Percentiles rank a stretch among this genome's conserved stretches.
These are phyloP conservation scores for Monosporozyma unispora DNA, from an alignment of 805 yeast genomes.

Conservation along the genomic window DNA sequence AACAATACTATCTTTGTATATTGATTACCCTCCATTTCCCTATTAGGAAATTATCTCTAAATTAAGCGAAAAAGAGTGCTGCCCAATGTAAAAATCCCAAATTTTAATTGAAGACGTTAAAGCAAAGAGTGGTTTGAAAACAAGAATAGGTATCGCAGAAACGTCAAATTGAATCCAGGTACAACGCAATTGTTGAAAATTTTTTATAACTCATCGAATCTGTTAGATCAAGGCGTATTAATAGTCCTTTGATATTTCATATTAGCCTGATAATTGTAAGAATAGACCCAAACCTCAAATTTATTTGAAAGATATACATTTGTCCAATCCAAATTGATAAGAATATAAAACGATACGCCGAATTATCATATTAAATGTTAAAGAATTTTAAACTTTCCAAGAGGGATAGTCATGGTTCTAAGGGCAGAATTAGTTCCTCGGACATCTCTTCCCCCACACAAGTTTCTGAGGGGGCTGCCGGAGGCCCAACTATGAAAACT, in stretches of 20 bases:
- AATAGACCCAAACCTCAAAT: not conserved
- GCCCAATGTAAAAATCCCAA: not conserved
- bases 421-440: constrained; percentile 27
- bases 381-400: constrained; percentile 26
- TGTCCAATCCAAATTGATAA: not conserved
- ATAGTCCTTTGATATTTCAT: not conserved
- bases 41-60: not conserved
- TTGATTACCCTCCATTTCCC: not conserved
- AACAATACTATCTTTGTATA: not conserved
- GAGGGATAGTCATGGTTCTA: constrained; percentile 21
- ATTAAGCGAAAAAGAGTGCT: not conserved
- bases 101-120: not conserved
- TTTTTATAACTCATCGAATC: not conserved
- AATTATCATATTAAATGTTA: constrained; percentile 9
- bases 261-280: not conserved
- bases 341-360: not conserved
- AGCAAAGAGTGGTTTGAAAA: not conserved
- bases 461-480: constrained; percentile 12
- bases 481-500: constrained; percentile 19
- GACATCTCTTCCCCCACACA: constrained; percentile 31
- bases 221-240: not conserved
- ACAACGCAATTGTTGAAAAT: no score
- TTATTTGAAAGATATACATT: no score
- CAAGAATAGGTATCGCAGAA: not conserved
- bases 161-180: no score